Evolutionary conservation across 2,329 filamentous ascomycete species (phyloP).

Genomic region (Arthrobotrys entomopaga): DNA sequence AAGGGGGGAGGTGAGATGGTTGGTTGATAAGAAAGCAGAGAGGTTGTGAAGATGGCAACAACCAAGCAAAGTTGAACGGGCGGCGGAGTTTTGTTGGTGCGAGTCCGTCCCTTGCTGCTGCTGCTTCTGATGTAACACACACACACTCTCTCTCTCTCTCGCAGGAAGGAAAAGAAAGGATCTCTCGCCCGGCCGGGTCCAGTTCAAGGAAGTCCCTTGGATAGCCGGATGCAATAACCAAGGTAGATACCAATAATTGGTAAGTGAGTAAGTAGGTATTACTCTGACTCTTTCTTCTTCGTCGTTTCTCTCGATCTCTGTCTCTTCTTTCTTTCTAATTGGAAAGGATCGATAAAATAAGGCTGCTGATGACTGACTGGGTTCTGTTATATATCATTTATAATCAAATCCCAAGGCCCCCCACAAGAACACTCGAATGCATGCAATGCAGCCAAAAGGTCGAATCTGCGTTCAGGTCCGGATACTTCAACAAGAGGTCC

Average conservation of each 20-base stretch:
- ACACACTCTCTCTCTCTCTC: too few relatives aligned
- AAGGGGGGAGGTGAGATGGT: constrained; percentile 4
- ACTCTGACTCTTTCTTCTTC: too few relatives aligned
- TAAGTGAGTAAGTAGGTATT: too few relatives aligned
- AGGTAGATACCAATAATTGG: too few relatives aligned
- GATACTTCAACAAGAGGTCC: constrained; percentile 20
- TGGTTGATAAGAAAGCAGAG: constrained; percentile 9
- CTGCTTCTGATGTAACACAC: constrained; percentile 39
- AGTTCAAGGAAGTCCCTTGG: neutral
- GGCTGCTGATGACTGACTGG: too few relatives aligned
- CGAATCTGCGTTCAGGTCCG: constrained; percentile 28
- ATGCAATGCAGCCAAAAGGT: neutral
- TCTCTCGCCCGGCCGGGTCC: neutral
- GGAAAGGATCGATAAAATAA: too few relatives aligned
- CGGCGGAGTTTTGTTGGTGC: constrained; percentile 27
- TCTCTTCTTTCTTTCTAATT: too few relatives aligned
- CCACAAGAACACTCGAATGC: neutral
- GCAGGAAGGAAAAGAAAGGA: neutral
- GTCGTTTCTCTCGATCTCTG: too few relatives aligned
- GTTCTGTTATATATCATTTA: neutral
- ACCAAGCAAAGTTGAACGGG: too few relatives aligned
- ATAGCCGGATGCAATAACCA: too few relatives aligned
- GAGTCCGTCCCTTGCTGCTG: constrained; percentile 35
- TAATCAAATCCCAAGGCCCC: constrained; percentile 7
- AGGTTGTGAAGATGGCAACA: too few relatives aligned